Base-by-base conservation (phyloP, 139 green algal genomes). In the Picochlorum sp. region DNA sequence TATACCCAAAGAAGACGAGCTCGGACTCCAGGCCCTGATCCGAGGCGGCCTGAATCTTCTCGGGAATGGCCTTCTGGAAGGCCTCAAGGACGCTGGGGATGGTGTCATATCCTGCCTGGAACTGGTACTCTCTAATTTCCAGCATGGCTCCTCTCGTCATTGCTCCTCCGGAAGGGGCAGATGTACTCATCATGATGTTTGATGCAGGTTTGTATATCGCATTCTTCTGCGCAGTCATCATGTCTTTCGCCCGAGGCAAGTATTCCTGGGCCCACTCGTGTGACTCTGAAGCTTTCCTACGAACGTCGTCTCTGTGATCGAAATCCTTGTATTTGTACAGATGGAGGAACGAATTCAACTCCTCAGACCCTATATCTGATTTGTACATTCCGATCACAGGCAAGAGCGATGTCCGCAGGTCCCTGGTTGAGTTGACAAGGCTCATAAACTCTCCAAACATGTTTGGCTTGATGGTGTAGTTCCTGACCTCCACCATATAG, bases 61-160 rank as follows among this genome's bases (percentile, higher is more conserved):
- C 64, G 13, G 84, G 84, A 30, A 92, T 49, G 28, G 79, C 79
- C n/a, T 79, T 67, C 3, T 38, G 51, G 69, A 88, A 84, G 1
- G 76, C 66, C 34, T 83, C 67, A 7, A 84, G 16, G 18, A 92
- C 76, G 65, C 81, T 85, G 31, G 84, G 84, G 16, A 90, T 80
- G 18, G 67, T 77, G 47, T 79, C 82, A 44, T 92, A 90, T 1
- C 85, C 85, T 0, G 85, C 77, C 47, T 89, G 70, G 58, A 92
- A 76, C 77, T 90, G 83, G 63, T 91, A 92, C 14, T 76, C 72
- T 14, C 85, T 71, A 60, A 83, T 49, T 75, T 91, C 85, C 41
- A 89, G 90, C 64, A 91, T 72, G 1, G 47, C 70, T 68, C 61
- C 51, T 24, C 52, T 62, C 28, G 69, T 52, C 15, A 63, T 41